Evolutionary conservation across 106 monocot species (phyloP), one percentile per base, ranked within the genome.

Genomic region (Xerophyta viscosa): DNA sequence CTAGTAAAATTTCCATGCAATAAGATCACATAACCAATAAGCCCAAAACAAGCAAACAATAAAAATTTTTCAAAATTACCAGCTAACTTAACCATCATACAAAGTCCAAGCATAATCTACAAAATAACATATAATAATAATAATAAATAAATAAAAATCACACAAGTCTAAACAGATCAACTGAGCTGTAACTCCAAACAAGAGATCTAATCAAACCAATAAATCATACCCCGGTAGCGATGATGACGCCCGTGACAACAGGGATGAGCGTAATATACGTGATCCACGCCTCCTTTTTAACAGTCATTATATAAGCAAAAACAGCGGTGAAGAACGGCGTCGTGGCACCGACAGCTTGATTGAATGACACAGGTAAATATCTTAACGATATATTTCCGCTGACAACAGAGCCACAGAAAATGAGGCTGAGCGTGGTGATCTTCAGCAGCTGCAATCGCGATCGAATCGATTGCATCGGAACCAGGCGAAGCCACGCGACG

Each of bases 241-340:
- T 73, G 48, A 73, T 27, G 19, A 73, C 73, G 12, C 73, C 73
- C 18, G 73, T 73, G 26, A 73, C 73, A 12, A 73, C 73, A 20
- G 73, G 73, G 1, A 73, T 20, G 12, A 73, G 66, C 7, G 73
- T 55, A 0, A 56, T 1, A 27, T 73, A 73, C 0, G 73, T 73
- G 24, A 73, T 17, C 73, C 73, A 73, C 8, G 48, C 60, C 61
- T 73, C 73, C 39, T 66, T 60, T 48, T 50, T 59, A 11, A 66
- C 37, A 4, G 73, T 73, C 60, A 73, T 66, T 28, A 66, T 14
- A 29, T 66, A 73, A 5, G 73, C 66, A 17, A 73, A 73, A 15
- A 73, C 66, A 0, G 66, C 73, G 4, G 73, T 73, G 41, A 73
- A 73, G 61, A 73, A 73, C 15, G 73, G 73, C 46, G 66, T 66